Base-by-base conservation (phyloP, 768 basidiomycete genomes). In the Trametes cubensis region DNA sequence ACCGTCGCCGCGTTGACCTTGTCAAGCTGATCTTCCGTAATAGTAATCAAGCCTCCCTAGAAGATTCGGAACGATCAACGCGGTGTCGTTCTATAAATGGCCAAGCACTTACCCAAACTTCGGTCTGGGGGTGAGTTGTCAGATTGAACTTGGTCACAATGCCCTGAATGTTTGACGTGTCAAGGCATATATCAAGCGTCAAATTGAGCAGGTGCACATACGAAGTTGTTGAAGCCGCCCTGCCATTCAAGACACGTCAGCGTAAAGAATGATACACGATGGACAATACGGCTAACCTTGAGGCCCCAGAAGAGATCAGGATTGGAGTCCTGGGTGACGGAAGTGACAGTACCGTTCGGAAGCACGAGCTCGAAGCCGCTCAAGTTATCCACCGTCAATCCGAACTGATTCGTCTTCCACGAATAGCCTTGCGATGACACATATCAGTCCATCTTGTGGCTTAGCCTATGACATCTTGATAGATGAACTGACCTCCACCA, bases 211-310 rank as follows among this genome's bases (percentile, higher is more conserved):
- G 21, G 34, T 15, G 58, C 72, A 10, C 63, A 45, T 46, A 80
- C 80, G 60, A 85, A 87, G 63, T 88, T 89, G 63, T 89, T 87
- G 64, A 78, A 69, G 11, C 86, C 86, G 34, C 87, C 87, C 83
- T 86, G 55, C 17, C 42, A 48, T 14, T 7, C 28, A 6, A 8
- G n/a, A 20, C 8, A 30, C 1, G 28, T 46, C 8, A 62, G 50
- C 23, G 30, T 11, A 2, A 20, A 21, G 11, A 25, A 21, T 46
- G 4, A 18, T 2, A 58, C 5, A 20, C 15, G 21, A 30, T 17
- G 21, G 10, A 3, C 20, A 10, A n/a, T 13, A 15, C 11, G 5
- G 10, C 70, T 20, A 62, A 79, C 80, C 69, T 75, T 80, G n/a
- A 82, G 68, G n/a, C 70, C 77, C 49, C 74, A 81, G 70, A 80